These are phyloP conservation scores for Rhizopus delemar DNA, from an alignment of 371 early-diverging fungal genomes.

Conservation along the genomic window DNA sequence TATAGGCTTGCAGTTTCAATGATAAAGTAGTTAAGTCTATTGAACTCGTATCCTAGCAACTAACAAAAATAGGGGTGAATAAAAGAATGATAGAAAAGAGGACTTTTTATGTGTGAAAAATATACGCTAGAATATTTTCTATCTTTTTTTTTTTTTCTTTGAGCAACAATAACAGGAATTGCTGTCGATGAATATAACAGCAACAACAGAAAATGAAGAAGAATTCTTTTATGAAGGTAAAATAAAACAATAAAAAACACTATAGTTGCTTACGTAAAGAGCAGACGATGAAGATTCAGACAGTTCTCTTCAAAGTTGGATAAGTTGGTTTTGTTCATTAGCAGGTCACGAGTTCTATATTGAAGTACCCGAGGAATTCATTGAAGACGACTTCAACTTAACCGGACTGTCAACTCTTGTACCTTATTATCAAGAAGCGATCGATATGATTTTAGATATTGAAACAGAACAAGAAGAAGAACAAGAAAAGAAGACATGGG, in stretches of 20 bases:
- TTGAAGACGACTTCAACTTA: constrained; percentile 93
- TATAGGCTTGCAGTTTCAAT: no score
- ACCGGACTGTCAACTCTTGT: constrained; percentile 86
- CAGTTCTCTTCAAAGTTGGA: constrained; percentile 66
- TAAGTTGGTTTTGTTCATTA: constrained; percentile 87
- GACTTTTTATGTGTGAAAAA: no score
- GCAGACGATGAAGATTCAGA: constrained; percentile 26
- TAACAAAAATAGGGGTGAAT: no score
- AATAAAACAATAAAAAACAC: constrained; percentile 1
- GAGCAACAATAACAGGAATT: background rate
- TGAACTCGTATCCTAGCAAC: no score
- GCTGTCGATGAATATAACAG: background rate
- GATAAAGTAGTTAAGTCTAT: no score
- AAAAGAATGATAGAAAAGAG: no score
- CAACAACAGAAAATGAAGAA: constrained; percentile 8
- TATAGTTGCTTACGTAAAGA: background rate
- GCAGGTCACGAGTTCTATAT: constrained; percentile 85
- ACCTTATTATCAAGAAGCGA: constrained; percentile 78
- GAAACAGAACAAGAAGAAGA: constrained; percentile 61
- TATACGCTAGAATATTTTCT: background rate
- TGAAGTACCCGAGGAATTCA: constrained; percentile 86
- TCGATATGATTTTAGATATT: constrained; percentile 85
- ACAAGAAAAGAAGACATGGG: constrained; percentile 19
- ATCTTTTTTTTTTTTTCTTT: constrained; percentile 7
- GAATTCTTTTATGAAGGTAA: constrained; percentile 3